Conservation (phyloP, 1,284 basidiomycete genomes). For the Jaminaea rosea region DNA sequence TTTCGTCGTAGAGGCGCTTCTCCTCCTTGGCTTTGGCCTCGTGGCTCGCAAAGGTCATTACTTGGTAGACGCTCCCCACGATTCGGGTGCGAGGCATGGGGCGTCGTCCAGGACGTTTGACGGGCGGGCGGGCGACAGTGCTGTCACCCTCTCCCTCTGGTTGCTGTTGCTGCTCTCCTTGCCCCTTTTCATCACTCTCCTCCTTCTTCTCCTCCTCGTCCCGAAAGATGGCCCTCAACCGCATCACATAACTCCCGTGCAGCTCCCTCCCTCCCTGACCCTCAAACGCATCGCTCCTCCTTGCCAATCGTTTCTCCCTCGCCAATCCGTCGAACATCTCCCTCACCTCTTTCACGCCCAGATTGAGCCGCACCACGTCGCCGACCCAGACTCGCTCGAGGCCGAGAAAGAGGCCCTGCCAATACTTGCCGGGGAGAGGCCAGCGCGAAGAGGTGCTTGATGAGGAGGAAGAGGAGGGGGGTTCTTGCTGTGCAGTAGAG, state of each 20-base stretch:
- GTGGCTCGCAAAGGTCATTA: not conserved
- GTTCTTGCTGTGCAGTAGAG: no score
- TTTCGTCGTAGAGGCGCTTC: no score
- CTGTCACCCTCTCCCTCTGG: no score
- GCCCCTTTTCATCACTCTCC: no score
- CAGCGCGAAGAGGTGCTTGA: no score
- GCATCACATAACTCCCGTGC: conserved; percentile 17
- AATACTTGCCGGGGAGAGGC: conserved; percentile 16
- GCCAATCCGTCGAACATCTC: conserved; percentile 16
- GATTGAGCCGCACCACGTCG: conserved; percentile 26
- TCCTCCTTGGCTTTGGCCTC: not conserved
- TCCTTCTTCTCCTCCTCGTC: no score
- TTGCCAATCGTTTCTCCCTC: conserved; percentile 9
- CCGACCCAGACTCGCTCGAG: conserved; percentile 34
- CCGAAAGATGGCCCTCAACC: conserved; percentile 15
- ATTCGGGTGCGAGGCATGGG: not conserved
- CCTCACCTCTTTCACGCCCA: conserved; percentile 15
- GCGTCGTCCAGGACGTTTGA: not conserved
- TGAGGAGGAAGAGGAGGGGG: no score
- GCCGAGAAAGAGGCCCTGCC: conserved; percentile 28
- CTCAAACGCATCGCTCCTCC: conserved; percentile 11
- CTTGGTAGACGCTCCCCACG: not conserved
- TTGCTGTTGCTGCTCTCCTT: no score
- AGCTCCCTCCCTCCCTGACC: conserved; percentile 15
- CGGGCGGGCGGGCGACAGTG: no score